These are phyloP conservation scores for Lophium mytilinum DNA, from an alignment of 495 filamentous ascomycete species.

Conservation along the genomic window DNA sequence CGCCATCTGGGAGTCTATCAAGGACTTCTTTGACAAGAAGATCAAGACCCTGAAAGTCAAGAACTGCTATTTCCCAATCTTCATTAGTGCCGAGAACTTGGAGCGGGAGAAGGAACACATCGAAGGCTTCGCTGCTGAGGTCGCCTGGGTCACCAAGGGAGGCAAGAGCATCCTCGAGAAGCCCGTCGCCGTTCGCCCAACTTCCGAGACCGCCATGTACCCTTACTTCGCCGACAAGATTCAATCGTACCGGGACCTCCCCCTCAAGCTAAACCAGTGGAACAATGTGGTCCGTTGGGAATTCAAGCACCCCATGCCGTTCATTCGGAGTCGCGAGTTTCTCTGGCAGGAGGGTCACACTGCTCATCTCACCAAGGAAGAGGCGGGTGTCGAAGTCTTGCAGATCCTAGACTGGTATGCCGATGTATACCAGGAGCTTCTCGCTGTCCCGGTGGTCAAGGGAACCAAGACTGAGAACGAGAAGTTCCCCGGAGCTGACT, in stretches of 20 bases:
- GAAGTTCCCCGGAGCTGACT: conserved; percentile 92
- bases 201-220: conserved; percentile 92
- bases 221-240: conserved; percentile 97
- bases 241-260: conserved; percentile 84
- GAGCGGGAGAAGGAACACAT: conserved; percentile 95
- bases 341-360: conserved; percentile 99
- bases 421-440: conserved; percentile 80
- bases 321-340: conserved; percentile 88
- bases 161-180: conserved; percentile 88
- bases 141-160: conserved; percentile 96
- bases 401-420: conserved; percentile 92
- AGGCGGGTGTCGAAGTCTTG: conserved; percentile 73
- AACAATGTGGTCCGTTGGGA: conserved; percentile 98
- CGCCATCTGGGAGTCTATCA: conserved; percentile 88
- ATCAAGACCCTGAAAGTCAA: conserved; percentile 88
- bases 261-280: conserved; percentile 92
- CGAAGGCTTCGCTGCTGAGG: conserved; percentile 93
- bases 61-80: conserved; percentile 93
- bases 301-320: conserved; percentile 94
- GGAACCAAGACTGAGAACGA: conserved; percentile 90
- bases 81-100: conserved; percentile 72
- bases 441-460: conserved; percentile 88
- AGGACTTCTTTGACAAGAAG: conserved; percentile 74
- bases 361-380: conserved; percentile 72
- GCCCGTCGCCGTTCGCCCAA: conserved; percentile 91